These are phyloP conservation scores for Globisporangium recalcitrans DNA, from an alignment of 352 stramenopile species.

Conservation along the genomic window DNA sequence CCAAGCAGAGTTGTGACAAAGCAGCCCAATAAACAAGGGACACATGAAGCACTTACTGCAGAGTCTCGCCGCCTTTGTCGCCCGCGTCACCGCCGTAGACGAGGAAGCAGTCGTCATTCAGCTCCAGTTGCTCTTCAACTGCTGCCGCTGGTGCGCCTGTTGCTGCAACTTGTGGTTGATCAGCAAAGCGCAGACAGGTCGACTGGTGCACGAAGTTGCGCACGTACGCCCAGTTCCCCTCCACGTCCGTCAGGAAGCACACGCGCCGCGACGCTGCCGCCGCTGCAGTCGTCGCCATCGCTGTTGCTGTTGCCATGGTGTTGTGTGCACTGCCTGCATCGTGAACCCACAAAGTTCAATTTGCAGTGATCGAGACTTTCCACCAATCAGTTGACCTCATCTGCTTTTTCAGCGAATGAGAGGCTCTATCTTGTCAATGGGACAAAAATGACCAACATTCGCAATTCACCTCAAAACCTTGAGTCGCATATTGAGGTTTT, in stretches of 20 bases:
- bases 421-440: not conserved
- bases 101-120: constrained; percentile 70
- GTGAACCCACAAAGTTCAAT: constrained; percentile 2
- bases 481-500: not conserved
- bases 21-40: not conserved
- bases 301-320: not conserved
- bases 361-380: not conserved
- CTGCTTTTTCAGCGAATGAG: constrained; percentile 1
- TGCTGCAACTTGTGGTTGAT: not conserved
- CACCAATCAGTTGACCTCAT: not conserved
- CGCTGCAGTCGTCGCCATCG: not conserved
- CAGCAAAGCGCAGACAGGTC: constrained; percentile 42
- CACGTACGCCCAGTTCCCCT: constrained; percentile 81
- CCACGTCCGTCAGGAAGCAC: constrained; percentile 72
- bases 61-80: constrained; percentile 88
- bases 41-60: constrained; percentile 40
- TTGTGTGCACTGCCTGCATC: not conserved
- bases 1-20: no score
- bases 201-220: constrained; percentile 58
- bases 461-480: constrained; percentile 10
- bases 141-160: constrained; percentile 11
- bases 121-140: constrained; percentile 38
- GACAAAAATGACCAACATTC: no score
- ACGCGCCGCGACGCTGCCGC: constrained; percentile 30
- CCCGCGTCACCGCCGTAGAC: constrained; percentile 89